Evolutionary conservation across 768 basidiomycete species (phyloP), one percentile per base, ranked within the genome.

Genomic region (Plicaturopsis crispa): DNA sequence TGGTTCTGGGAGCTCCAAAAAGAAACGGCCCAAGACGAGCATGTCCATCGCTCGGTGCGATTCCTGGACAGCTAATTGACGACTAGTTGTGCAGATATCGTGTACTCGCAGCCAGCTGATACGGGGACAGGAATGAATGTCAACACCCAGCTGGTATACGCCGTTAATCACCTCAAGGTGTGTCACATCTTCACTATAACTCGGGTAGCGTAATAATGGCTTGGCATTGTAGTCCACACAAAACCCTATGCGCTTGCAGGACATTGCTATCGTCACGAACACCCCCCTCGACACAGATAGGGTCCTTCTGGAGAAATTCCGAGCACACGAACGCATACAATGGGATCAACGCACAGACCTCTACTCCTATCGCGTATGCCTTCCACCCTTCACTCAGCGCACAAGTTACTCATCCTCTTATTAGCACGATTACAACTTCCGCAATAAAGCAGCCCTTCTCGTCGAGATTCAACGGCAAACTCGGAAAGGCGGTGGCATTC

Each of bases 101-200:
- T 87, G 12, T 88, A 80, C 56, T 87, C 89, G 10, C 89, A 92
- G 56, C 87, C 90, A 12, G 80, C 81, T n/a, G 80, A 90, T 53
- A 87, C 83, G 1, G 84, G 84, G 4, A 75, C 79, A 12, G 87
- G 87, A 7, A 72, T 62, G 37, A 86, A 93, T 65, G 69, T 85
- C 42, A 88, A 88, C 49, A 93, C 90, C 0, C 88, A 91, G 57
- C 69, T 93, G 21, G 78, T 90, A 2, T 89, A 88, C 52, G 84
- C 84, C 5, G 79, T 93, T 18, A 78, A 79, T 46, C 72, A 82
- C 57, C 73, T 93, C 43, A 92, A 86, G 67, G 85, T 84, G 51
- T 41, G 59, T 51, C 31, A 31, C 23, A 18, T 24, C 33, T 42
- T 40, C 26, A 24, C 31, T 40, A 23, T 22, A 23, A 46, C 40